Base-by-base conservation (phyloP, 2,329 filamentous ascomycete genomes). In the Fusarium lyarnte region DNA sequence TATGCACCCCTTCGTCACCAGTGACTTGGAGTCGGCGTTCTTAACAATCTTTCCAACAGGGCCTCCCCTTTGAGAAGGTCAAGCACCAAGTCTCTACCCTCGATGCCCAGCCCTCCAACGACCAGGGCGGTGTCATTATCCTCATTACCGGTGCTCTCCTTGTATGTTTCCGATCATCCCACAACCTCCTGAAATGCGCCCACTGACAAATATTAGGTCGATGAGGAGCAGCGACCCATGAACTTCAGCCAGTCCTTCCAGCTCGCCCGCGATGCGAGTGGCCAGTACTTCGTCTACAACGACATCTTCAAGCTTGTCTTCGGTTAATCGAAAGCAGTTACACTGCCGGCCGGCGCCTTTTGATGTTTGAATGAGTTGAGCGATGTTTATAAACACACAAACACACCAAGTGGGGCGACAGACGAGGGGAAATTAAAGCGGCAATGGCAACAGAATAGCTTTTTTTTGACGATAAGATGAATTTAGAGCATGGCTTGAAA, bases 261-360 rank as follows among this genome's bases (percentile, higher is more conserved):
- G 83, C 91, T 98, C 71, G 83, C 90, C 74, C 91, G 90, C 69
- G 92, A 94, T 61, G 83, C 83, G 55, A 82, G 38, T 33, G 92
- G 90, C 77, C 90, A 87, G 84, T 97, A 92, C 87, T 98, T 90
- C 82, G 93, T 98, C 81, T 92, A 91, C 86, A 98, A 98, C 87
- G 95, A 98, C 83, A 85, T 98, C 82, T 98, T 98, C 91, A 93
- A 93, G 85, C 89, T 98, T 70, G 89, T 97, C 76, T 95, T 93
- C 84, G 87, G 84, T 80, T 89, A 85, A 72, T 62, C 35, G 25
- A 41, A 53, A 53, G 35, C 54, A 49, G 31, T 35, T 25, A 57
- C 23, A 35, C 54, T 49, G 43, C 54, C 31, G 10, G 41, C 54
- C 58, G 43, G 46, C 41, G 61, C 49, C 53, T 36, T 66, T 64